Base-by-base conservation (phyloP, 805 yeast species). In the Saccharomycopsis babjevae region DNA sequence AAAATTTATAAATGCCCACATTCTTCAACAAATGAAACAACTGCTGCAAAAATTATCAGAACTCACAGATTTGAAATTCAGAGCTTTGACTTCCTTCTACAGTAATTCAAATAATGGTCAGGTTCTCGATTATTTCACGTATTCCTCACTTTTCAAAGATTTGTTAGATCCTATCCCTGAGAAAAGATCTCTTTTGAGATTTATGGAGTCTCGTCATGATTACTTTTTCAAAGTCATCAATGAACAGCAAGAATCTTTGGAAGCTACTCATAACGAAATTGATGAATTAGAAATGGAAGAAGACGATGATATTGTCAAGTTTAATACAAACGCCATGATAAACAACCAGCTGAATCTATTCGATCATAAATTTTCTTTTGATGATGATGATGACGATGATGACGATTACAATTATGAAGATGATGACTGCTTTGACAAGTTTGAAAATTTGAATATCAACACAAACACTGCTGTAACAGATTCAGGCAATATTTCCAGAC, bases 111-210 rank as follows among this genome's bases (percentile, higher is more conserved):
- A 22, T 22, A 46, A 22, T 56, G 50, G 38, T 4, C 68, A 80
- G 86, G 2, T 74, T 89, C 50, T 86, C 85, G 70, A 91, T 86
- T 70, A 82, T 87, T 62, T 89, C 86, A 72, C 89, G 93, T 42
- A 76, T 86, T 11, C 79, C 89, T 81, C 66, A 79, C 88, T 64
- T 88, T 86, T 70, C 79, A 83, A 74, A 89, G 52, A 78, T 77
- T 69, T 74, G 84, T 67, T 73, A 85, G 63, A 82, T 46, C 52
- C 89, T 58, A 75, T 86, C 64, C 85, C 84, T 74, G 88, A 94
- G 15, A 76, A 74, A 59, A 81, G 88, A 73, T 79, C 96, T 70
- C 80, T 46, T 22, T 46, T 46, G 28, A 46, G 52, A 46, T 46
- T 46, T 25, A 46, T 46, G 52, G 52, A 46, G 16, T 46, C 52